phyloP scores from a whole-genome alignment of 2,329 filamentous ascomycete species.

The Aureobasidium melanogenum region DNA sequence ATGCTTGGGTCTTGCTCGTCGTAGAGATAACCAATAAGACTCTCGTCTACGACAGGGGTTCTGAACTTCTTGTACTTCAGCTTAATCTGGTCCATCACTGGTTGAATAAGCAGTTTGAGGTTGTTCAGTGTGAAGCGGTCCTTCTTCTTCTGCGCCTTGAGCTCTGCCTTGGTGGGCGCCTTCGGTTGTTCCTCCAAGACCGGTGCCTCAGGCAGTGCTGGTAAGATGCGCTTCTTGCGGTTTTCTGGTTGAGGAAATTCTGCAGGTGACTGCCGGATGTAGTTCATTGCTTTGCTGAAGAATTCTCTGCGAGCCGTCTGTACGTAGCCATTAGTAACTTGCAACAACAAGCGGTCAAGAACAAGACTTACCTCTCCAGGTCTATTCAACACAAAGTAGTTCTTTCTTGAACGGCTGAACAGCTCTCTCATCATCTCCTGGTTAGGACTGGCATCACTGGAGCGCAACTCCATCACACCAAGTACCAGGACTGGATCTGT shows the following conservation, averaged over 20 bases:
- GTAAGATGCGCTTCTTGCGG: conserved; percentile 77
- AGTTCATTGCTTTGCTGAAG: conserved; percentile 64
- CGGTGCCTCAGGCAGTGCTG: conserved; percentile 60
- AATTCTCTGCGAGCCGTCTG: conserved; percentile 62
- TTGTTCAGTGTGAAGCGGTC: conserved; percentile 79
- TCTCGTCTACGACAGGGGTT: conserved; percentile 65
- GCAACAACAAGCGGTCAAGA: not conserved
- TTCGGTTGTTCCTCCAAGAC: conserved; percentile 47
- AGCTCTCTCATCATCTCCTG: conserved; percentile 61
- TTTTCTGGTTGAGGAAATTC: conserved; percentile 83
- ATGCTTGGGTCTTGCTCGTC: conserved; percentile 69
- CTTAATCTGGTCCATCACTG: conserved; percentile 96
- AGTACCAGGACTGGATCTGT: conserved; percentile 84
- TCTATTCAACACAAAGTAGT: conserved; percentile 59
- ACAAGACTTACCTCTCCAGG: conserved; percentile 50
- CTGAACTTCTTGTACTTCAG: conserved; percentile 82
- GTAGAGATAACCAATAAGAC: conserved; percentile 70
- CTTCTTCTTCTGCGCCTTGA: conserved; percentile 67
- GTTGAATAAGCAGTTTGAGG: conserved; percentile 81
- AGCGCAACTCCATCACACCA: conserved; percentile 63
- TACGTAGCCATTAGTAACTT: not conserved
- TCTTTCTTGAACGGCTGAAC: conserved; percentile 78
- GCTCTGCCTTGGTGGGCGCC: conserved; percentile 65
- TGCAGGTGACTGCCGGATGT: conserved; percentile 67
- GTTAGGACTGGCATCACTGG: conserved; percentile 41